These are phyloP conservation scores for Danielia oregonensis DNA, from an alignment of 805 yeast genomes.

Conservation along the genomic window DNA sequence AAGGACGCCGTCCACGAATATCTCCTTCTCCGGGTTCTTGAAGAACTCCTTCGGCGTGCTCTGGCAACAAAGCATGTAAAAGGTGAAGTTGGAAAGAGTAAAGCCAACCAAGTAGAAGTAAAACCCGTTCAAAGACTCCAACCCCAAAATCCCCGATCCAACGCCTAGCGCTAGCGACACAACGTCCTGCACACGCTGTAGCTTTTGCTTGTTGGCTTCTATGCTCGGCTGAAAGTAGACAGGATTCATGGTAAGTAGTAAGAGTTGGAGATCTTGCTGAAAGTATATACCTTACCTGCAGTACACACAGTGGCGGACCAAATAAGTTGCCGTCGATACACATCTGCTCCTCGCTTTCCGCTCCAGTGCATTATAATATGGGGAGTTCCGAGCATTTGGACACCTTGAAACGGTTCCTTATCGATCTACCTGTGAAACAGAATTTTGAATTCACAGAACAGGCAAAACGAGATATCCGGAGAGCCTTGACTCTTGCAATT, in stretches of 20 bases:
- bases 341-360: no score
- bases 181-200: constrained; percentile 33
- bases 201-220: constrained; percentile 11
- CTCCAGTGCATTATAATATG: no score
- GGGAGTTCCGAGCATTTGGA: no score
- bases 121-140: constrained; percentile 36
- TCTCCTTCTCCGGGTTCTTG: constrained; percentile 27
- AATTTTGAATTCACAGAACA: constrained; percentile 27
- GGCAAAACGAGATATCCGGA: constrained; percentile 32
- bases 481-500: constrained; percentile 41
- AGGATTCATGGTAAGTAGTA: not conserved
- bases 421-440: constrained; percentile 33
- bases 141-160: constrained; percentile 37
- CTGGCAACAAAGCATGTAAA: constrained; percentile 30
- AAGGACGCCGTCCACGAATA: constrained; percentile 30
- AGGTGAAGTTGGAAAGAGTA: constrained; percentile 26
- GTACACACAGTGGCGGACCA: no score
- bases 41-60: constrained; percentile 22
- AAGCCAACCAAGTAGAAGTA: constrained; percentile 32
- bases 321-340: no score
- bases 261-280: no score
- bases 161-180: constrained; percentile 36
- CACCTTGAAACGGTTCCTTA: constrained; percentile 27
- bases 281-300: no score
- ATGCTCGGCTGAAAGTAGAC: constrained; percentile 5